Percentiles rank a stretch among this genome's conserved stretches.
These are phyloP conservation scores for Fusarium sp. DNA, from an alignment of 2,329 filamentous ascomycete species.

Conservation along the genomic window DNA sequence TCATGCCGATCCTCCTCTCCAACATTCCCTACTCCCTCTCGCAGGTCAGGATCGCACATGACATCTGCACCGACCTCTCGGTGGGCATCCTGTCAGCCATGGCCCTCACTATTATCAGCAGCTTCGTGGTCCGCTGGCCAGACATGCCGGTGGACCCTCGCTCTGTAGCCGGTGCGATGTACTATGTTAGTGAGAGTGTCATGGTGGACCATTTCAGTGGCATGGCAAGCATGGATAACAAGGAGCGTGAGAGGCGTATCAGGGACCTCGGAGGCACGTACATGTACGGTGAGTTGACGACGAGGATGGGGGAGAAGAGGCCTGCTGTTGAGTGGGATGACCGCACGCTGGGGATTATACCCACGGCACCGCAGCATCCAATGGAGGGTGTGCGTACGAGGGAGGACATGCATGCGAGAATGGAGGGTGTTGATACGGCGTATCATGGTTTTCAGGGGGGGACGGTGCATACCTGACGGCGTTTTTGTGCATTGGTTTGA, in stretches of 20 bases:
- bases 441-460: constrained; percentile 33
- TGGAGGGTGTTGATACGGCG: constrained; percentile 35
- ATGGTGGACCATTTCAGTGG: constrained; percentile 42
- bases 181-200: constrained; percentile 51
- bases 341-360: constrained; percentile 22
- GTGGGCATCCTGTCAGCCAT: constrained; percentile 56
- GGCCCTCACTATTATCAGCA: constrained; percentile 53
- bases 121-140: constrained; percentile 58
- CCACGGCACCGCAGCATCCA: constrained; percentile 10
- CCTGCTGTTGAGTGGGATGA: constrained; percentile 44
- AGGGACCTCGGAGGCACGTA: constrained; percentile 40
- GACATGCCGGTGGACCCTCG: constrained; percentile 61
- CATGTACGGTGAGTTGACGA: constrained; percentile 40
- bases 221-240: constrained; percentile 35
- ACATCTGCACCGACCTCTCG: constrained; percentile 55
- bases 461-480: neutral
- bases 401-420: constrained; percentile 6
- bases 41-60: constrained; percentile 54
- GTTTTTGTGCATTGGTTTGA: neutral
- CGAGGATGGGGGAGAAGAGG: constrained; percentile 31
- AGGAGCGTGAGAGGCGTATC: constrained; percentile 37
- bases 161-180: constrained; percentile 59
- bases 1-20: constrained; percentile 62
- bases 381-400: constrained; percentile 2
- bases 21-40: constrained; percentile 61